Evolutionary conservation across 2,329 filamentous ascomycete species (phyloP), one percentile per base, ranked within the genome.

Genomic region (Chrysoporthe deuterocubensis): DNA sequence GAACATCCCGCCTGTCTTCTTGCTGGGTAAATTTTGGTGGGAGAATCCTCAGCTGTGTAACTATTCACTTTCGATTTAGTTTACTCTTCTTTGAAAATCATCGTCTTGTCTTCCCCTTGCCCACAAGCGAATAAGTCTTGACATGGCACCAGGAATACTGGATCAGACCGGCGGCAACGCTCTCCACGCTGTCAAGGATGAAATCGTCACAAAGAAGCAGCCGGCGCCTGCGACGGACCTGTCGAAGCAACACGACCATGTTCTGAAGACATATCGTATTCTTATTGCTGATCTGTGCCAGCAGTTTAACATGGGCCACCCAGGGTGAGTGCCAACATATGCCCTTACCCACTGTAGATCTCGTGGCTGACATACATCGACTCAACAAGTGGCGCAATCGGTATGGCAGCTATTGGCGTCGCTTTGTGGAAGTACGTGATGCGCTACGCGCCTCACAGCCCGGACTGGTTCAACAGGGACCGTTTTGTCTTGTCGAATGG

Each of bases 261-360:
- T 89, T 1, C 77, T 91, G 62, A 84, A 83, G 72, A 86, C 85
- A 6, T 90, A 90, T 74, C 81, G 89, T 65, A 79, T 85, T 62
- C 78, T 92, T 42, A 89, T 92, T 68, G 88, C 89, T 57, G 90
- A 92, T 74, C 78, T 92, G 3, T 91, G 89, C 73, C 84, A 92
- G 75, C 89, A 92, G 71, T 92, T 90, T 77, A 87, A 87, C 70
- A 89, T 89, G 46, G 90, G 90, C 0, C 90, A 92, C 74, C 89
- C 89, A 21, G 89, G 89, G 85, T 89, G 80, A 72, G 81, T 68
- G 4, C 3, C 4, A 16, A 21, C 44, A 48, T 21, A 48, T 21
- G 16, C 5, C 18, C 44, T 50, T 6, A 2, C 13, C 2, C 9
- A 32, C 14, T 3, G 46, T 2, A 7, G 18, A 11, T 1, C 40